Evolutionary conservation across 306 rosid genomes (phyloP).

Genomic region (Chamaecrista fasciculata): DNA sequence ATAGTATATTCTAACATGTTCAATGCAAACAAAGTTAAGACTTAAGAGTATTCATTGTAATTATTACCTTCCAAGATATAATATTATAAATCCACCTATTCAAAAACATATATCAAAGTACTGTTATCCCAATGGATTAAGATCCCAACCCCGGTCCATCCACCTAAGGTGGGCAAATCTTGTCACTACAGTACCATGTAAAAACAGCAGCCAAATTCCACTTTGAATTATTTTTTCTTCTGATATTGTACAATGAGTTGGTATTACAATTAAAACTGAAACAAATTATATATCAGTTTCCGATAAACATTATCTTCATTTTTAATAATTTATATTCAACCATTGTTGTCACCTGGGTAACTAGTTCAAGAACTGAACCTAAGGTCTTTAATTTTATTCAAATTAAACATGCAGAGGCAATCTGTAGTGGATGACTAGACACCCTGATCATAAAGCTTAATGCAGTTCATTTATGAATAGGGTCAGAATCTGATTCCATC

Average conservation of each 20-base stretch:
- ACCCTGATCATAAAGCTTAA: neutral
- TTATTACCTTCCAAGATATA: neutral
- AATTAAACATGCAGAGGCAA: constrained; percentile 16
- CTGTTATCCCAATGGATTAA: neutral
- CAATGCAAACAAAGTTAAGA: constrained; percentile 1
- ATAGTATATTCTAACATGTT: no score
- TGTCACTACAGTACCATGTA: neutral
- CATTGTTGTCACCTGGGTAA: neutral
- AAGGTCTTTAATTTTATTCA: constrained; percentile 5
- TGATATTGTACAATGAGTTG: neutral
- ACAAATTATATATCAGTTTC: neutral
- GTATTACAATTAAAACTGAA: neutral
- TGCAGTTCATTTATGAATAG: constrained; percentile 7
- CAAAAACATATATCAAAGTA: neutral
- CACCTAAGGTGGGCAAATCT: constrained; percentile 3
- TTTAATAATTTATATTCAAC: neutral
- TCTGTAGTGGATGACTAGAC: neutral
- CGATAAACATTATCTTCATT: neutral
- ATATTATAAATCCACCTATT: constrained; percentile 9
- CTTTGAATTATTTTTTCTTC: neutral
- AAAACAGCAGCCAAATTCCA: constrained; percentile 5
- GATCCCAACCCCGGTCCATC: constrained; percentile 11
- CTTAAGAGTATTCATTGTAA: constrained; percentile 8
- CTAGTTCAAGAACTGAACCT: neutral
- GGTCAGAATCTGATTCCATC: constrained; percentile 19